phyloP scores from a whole-genome alignment of 345 rosid species.

The Microcos paniculata region DNA sequence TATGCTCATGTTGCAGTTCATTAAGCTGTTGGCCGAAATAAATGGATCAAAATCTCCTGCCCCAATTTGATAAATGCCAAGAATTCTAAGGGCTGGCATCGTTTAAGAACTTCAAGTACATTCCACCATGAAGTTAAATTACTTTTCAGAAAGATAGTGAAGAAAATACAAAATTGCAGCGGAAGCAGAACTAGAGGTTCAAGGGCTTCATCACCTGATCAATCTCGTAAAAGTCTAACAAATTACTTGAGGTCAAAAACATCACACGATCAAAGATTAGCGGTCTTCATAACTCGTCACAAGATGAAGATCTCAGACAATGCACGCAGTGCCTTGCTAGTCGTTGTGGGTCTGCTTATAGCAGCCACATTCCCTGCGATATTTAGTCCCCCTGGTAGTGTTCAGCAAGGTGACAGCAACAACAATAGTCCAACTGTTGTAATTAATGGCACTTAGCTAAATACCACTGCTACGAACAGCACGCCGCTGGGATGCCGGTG shows the following conservation, averaged over 20 bases:
- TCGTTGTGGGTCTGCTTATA: not conserved
- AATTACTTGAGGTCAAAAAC: conserved; percentile 1
- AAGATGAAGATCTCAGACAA: not conserved
- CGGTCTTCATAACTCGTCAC: not conserved
- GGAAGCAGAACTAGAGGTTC: too few relatives aligned
- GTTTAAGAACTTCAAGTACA: not conserved
- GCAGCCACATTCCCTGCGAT: not conserved
- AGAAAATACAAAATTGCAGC: not conserved
- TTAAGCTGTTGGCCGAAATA: not conserved
- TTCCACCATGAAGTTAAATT: not conserved
- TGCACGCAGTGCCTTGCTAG: not conserved
- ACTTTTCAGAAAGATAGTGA: not conserved
- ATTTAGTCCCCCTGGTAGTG: not conserved
- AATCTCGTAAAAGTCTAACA: not conserved
- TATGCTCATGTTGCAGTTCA: not conserved
- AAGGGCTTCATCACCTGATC: not conserved
- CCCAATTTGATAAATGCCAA: too few relatives aligned
- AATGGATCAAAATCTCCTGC: too few relatives aligned
- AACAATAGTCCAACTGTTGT: not conserved
- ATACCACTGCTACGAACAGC: too few relatives aligned
- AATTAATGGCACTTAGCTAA: too few relatives aligned
- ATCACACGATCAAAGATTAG: not conserved
- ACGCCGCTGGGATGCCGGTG: not conserved
- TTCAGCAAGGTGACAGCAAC: not conserved
- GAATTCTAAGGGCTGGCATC: not conserved